Conservation (phyloP, 371 early-diverging fungal species). For the Mortierella sp. region DNA sequence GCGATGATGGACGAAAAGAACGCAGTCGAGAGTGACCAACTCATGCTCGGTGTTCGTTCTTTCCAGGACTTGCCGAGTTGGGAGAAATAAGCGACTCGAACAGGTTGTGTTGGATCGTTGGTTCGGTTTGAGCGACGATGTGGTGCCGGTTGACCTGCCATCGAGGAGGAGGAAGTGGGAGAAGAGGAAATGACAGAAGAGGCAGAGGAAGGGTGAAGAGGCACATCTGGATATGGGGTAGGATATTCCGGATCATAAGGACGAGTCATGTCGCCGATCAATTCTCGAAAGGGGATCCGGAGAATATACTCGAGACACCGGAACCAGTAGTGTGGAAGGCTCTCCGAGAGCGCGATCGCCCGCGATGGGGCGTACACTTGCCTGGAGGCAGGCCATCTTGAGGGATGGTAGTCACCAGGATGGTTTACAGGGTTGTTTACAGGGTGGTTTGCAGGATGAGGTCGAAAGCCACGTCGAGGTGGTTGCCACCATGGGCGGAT, state of each 20-base stretch:
- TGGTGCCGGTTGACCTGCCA: too few relatives aligned
- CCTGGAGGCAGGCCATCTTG: background rate
- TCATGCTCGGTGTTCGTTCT: slow-evolving; percentile 29
- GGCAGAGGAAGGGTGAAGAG: too few relatives aligned
- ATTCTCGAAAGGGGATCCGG: slow-evolving; percentile 45
- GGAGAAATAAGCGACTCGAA: slow-evolving; percentile 13
- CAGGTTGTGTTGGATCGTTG: background rate
- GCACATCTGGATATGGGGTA: slow-evolving; percentile 24
- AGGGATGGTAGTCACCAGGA: background rate
- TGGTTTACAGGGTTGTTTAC: slow-evolving; percentile 35
- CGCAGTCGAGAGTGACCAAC: slow-evolving; percentile 31
- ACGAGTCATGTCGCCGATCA: slow-evolving; percentile 28
- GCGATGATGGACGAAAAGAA: slow-evolving; percentile 26
- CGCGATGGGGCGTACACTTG: background rate
- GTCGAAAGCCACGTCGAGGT: slow-evolving; percentile 35
- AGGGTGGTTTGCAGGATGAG: slow-evolving; percentile 32
- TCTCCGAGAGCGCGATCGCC: slow-evolving; percentile 17
- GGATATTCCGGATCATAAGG: slow-evolving; percentile 36
- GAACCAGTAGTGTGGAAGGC: slow-evolving; percentile 23
- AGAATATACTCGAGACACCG: slow-evolving; percentile 29
- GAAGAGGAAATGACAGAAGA: too few relatives aligned
- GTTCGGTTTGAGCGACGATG: background rate
- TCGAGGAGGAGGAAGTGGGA: too few relatives aligned
- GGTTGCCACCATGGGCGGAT: slow-evolving; percentile 48
- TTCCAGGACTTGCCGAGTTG: slow-evolving; percentile 37